Base-by-base conservation (phyloP, 2,329 filamentous ascomycete genomes). In the Cladorrhinum sp. region DNA sequence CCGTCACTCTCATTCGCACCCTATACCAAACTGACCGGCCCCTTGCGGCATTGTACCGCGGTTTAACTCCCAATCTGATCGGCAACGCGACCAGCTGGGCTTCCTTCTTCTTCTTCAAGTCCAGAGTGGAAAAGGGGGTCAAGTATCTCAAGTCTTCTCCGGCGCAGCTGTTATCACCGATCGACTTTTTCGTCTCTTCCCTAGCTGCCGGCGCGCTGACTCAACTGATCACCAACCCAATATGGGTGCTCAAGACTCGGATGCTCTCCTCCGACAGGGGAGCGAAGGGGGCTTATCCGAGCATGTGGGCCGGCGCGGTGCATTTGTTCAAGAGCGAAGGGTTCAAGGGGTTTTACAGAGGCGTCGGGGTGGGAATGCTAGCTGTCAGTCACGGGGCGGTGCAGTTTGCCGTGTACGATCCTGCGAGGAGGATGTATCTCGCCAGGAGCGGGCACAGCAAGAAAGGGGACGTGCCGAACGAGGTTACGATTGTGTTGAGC, bases 231-330 rank as follows among this genome's bases (percentile, higher is more conserved):
- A 98, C 95, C 28, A 98, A 98, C 73, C 95, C 95, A 2, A 88
- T 99, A 69, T 99, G 95, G 95, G 95, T 99, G 2, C 86, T 99
- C 73, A 98, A 98, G 80, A 98, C 94, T 8, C 89, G 95, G 65
- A 98, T 99, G 92, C 81, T 98, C 23, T 92, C 92, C 28, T 93
- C 91, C 3, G 91, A 95, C 66, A 84, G 85, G 55, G 80, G 84
- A 58, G 82, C 86, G 5, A 84, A 82, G 1, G 92, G 92, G 14
- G 95, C 94, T 1, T 99, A 99, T 75, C 82, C 85, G 16, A 88
- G 85, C 66, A 91, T 97, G 80, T 77, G 81, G 66, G 82, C 87
- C 54, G 95, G 95, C 26, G 83, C 87, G 1, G 74, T 74, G 39
- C 82, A 86, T 50, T 85, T 99, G 20, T 83, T 87, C 69, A 76